These are phyloP conservation scores for Fusarium sterilihyphosum DNA, from an alignment of 2,329 filamentous ascomycete genomes.

Conservation along the genomic window DNA sequence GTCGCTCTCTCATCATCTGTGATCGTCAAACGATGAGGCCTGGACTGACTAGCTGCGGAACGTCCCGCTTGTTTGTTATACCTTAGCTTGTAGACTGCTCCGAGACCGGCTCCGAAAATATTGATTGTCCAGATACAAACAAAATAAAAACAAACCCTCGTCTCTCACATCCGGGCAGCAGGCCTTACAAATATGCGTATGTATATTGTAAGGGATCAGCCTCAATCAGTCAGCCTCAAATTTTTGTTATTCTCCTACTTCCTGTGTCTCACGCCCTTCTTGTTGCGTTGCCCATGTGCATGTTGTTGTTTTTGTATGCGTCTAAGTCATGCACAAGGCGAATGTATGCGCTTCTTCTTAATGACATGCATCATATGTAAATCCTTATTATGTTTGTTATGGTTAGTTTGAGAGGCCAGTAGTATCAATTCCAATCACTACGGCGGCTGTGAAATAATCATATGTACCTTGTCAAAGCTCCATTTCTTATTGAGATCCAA, in stretches of 20 bases:
- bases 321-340: not conserved
- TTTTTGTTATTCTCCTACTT: not conserved
- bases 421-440: not conserved
- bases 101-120: not conserved
- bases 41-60: constrained; percentile 33
- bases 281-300: not conserved
- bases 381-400: not conserved
- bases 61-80: constrained; percentile 34
- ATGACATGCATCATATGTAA: not conserved
- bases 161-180: not conserved
- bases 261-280: not conserved
- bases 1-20: not conserved
- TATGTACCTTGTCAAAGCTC: not conserved
- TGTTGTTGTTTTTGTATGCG: not conserved
- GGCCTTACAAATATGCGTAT: not conserved
- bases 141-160: not conserved
- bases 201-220: not conserved
- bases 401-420: not conserved
- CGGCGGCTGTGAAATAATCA: not conserved
- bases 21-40: not conserved
- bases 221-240: not conserved
- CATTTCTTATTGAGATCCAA: not conserved
- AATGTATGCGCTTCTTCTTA: not conserved
- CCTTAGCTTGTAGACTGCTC: constrained; percentile 2
- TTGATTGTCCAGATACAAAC: not conserved